Evolutionary conservation across 805 yeast species (phyloP), one percentile per base, ranked within the genome.

Genomic region (Phaffomyces opuntiae): DNA sequence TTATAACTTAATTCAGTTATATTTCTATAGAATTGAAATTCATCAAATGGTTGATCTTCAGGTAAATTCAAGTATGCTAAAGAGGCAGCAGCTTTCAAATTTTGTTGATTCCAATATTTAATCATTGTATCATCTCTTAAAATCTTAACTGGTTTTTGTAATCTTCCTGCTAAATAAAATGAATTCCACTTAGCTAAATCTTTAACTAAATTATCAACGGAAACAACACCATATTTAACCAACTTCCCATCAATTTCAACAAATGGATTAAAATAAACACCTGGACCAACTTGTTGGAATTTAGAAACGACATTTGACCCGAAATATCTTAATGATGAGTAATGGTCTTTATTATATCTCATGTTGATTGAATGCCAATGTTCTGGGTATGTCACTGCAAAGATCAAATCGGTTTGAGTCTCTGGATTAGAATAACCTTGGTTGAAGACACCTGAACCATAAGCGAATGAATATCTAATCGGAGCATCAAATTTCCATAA

Each of bases 191-290:
- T 78, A n/a, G 77, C 69, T 26, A 93, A 67, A 65, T 93, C 99
- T 34, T 69, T 69, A 35, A 80, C 64, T 19, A 87, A 65, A 9
- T 73, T 73, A 21, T 77, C 74, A 51, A 77, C 70, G 5, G 87
- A 80, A 2, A 89, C 83, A 12, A 89, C 82, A 13, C 99, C 99
- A 60, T 93, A 93, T 60, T 93, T 93, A 39, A 91, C 77, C 43
- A 75, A 61, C 34, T 70, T 64, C 9, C 80, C 77, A 44, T 75
- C 71, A 44, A 89, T 71, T 39, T 75, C 72, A 7, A 87, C 88
- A 63, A 76, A 93, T 4, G 99, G 98, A 60, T 93, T 93, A 70
- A 87, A 93, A 63, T 91, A 93, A 4, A 91, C 84, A 8, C 97
- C 96, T 0, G 96, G 93, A 1, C 96, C 96, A 17, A 76, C 52